A percentile compares a stretch with the other conserved stretches of the same genome.
phyloP scores from a whole-genome alignment of 2,329 filamentous ascomycete genomes.

The Fusarium equiseti region DNA sequence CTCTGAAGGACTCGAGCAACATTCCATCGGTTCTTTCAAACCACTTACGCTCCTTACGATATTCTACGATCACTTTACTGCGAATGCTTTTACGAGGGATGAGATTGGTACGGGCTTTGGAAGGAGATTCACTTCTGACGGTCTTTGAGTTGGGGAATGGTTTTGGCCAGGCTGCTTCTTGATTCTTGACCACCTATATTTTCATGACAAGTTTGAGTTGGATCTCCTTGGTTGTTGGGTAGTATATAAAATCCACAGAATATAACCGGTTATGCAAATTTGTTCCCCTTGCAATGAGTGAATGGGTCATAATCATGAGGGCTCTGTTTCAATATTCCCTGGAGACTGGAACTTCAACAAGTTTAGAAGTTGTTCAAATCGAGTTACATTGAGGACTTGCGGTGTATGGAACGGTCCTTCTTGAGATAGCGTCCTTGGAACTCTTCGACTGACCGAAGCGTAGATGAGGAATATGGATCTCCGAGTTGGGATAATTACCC shows the following conservation, averaged over 20 bases:
- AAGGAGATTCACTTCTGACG: conserved; percentile 5
- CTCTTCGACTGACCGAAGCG: background rate
- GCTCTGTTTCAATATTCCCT: background rate
- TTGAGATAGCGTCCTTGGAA: background rate
- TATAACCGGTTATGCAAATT: conserved; percentile 1
- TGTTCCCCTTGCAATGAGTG: background rate
- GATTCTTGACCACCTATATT: background rate
- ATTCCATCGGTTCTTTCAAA: background rate
- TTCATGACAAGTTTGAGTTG: background rate
- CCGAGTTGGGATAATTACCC: background rate
- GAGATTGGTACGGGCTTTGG: background rate
- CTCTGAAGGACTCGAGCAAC: background rate
- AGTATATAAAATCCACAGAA: background rate
- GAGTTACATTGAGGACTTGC: background rate
- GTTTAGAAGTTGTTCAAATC: too few relatives aligned
- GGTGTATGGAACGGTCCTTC: background rate
- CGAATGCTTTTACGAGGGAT: background rate
- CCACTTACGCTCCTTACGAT: conserved; percentile 6
- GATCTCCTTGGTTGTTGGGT: background rate
- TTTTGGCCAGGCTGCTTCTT: background rate
- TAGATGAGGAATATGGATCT: background rate
- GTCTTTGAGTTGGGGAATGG: background rate
- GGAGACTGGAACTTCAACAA: background rate
- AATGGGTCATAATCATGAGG: background rate
- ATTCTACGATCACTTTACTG: background rate